These are phyloP conservation scores for Maudiozyma barnettii DNA, from an alignment of 805 yeast genomes.

Conservation along the genomic window DNA sequence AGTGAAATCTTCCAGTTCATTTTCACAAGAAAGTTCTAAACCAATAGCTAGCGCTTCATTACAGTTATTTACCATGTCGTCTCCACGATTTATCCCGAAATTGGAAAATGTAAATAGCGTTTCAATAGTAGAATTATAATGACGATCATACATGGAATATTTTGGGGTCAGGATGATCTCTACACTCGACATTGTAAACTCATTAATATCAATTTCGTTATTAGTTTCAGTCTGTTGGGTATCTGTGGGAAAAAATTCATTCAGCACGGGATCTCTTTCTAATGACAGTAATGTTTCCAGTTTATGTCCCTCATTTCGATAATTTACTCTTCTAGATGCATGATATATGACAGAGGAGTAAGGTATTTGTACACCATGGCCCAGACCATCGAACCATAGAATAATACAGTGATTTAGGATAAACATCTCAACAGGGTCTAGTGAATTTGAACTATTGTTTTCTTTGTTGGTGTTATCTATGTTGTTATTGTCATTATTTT, in stretches of 20 bases:
- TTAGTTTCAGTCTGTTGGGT: background rate
- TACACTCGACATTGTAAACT: slow-evolving; percentile 15
- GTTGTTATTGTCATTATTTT: background rate
- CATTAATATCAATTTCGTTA: background rate
- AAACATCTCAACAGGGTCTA: slow-evolving; percentile 29
- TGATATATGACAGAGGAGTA: slow-evolving; percentile 28
- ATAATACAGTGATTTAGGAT: slow-evolving; percentile 30
- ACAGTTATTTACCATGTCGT: slow-evolving; percentile 30
- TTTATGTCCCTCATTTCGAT: slow-evolving; percentile 18
- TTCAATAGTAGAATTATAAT: slow-evolving; percentile 29
- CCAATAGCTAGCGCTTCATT: slow-evolving; percentile 32
- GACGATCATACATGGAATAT: slow-evolving; percentile 30
- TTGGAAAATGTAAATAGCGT: slow-evolving; percentile 29
- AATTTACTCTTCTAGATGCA: slow-evolving; percentile 15
- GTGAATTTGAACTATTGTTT: background rate
- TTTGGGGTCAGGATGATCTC: slow-evolving; percentile 32
- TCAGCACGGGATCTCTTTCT: slow-evolving; percentile 19
- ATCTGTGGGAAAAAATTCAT: slow-evolving; percentile 16
- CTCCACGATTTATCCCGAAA: slow-evolving; percentile 35
- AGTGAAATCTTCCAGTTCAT: slow-evolving; percentile 5
- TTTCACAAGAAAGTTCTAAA: slow-evolving; percentile 19
- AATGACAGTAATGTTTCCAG: slow-evolving; percentile 21
- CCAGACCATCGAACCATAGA: slow-evolving; percentile 31
- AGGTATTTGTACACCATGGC: slow-evolving; percentile 32
- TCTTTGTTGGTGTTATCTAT: background rate